phyloP scores from a whole-genome alignment of 768 basidiomycete genomes.

The Suillus fuscotomentosus region DNA sequence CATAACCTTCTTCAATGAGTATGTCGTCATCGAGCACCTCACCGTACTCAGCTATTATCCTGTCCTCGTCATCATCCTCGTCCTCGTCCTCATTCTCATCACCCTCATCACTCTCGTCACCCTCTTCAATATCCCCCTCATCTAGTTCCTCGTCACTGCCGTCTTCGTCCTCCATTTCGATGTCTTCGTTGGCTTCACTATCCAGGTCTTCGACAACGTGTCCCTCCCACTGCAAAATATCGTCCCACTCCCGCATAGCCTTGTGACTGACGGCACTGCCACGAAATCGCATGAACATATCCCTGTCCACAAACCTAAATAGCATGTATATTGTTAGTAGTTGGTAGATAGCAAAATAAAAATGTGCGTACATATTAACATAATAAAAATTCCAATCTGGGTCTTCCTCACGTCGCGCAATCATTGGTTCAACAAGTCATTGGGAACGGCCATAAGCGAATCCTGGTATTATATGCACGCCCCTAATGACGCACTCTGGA shows the following conservation, averaged over 20 bases:
- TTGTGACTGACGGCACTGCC: conserved; percentile 32
- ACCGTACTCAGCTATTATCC: background rate
- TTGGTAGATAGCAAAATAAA: background rate
- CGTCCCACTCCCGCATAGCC: conserved; percentile 12
- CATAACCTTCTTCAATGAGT: background rate
- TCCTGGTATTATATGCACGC: conserved; percentile 41
- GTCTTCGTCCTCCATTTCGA: no score
- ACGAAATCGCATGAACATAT: conserved; percentile 27
- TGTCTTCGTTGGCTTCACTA: background rate
- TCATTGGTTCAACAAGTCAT: conserved; percentile 4
- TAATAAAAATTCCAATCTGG: conserved; percentile 31
- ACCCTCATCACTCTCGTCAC: background rate
- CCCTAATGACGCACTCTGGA: conserved; percentile 38
- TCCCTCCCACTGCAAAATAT: background rate
- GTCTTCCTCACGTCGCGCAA: conserved; percentile 9
- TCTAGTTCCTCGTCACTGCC: background rate
- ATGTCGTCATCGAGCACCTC: background rate
- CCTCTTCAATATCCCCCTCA: background rate
- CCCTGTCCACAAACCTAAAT: conserved; percentile 36
- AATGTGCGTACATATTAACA: conserved; percentile 30
- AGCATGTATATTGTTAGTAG: background rate
- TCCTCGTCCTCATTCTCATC: background rate
- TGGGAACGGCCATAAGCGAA: conserved; percentile 26
- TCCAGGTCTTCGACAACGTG: background rate
- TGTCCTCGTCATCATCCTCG: background rate